Evolutionary conservation across 495 filamentous ascomycete species (phyloP).

Genomic region (Melanomma pulvis-pyrius): DNA sequence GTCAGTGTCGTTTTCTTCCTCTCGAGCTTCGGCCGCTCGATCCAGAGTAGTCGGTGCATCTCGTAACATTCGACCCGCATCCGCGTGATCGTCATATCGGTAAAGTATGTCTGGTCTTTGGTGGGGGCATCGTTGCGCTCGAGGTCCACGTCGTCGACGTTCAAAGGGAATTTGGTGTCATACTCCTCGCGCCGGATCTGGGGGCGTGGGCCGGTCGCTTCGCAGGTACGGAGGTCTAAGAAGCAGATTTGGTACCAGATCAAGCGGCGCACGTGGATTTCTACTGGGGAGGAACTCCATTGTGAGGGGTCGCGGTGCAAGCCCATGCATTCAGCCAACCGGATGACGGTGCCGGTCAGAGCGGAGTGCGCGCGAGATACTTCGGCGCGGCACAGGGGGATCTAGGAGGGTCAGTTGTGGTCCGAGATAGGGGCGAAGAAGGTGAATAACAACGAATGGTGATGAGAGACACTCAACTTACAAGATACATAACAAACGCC

Average conservation of each 20-base stretch:
- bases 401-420: constrained; percentile 46
- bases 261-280: constrained; percentile 72
- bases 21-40: constrained; percentile 64
- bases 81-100: constrained; percentile 64
- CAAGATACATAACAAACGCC: constrained; percentile 73
- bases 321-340: constrained; percentile 76
- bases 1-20: constrained; percentile 60
- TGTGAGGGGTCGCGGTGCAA: constrained; percentile 67
- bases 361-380: constrained; percentile 72
- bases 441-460: no score
- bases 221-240: constrained; percentile 74
- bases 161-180: constrained; percentile 67
- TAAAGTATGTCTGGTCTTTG: constrained; percentile 59
- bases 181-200: constrained; percentile 71
- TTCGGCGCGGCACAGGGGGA: constrained; percentile 69
- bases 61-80: constrained; percentile 75
- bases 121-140: constrained; percentile 42
- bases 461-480: constrained; percentile 42
- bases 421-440: background rate
- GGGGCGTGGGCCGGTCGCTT: constrained; percentile 71
- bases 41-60: constrained; percentile 68
- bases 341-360: constrained; percentile 67
- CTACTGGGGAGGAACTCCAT: constrained; percentile 65
- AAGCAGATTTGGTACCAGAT: constrained; percentile 77
- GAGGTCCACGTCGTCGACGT: constrained; percentile 66